Evolutionary conservation across 148 eudicot species (phyloP).

Genomic region (Fagopyrum esculentum): DNA sequence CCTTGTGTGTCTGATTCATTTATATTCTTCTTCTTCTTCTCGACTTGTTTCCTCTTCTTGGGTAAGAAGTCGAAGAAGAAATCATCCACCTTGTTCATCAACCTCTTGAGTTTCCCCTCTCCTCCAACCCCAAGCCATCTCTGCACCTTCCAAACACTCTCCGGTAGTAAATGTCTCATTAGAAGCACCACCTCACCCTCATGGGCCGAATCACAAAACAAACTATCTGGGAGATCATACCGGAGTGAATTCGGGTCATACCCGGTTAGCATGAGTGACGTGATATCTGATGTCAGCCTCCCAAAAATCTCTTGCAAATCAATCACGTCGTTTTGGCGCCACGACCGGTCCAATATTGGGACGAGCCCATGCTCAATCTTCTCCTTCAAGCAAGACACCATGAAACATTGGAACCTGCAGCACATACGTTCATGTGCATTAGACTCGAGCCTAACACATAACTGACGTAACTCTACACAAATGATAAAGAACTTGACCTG

Average conservation of each 20-base stretch:
- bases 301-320: slow-evolving; percentile 56
- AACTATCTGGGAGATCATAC: slow-evolving; percentile 27
- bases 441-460: too few relatives aligned
- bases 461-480: too few relatives aligned
- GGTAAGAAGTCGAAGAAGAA: slow-evolving; percentile 28
- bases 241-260: slow-evolving; percentile 38
- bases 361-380: slow-evolving; percentile 35
- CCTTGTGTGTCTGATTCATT: not conserved
- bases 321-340: slow-evolving; percentile 19
- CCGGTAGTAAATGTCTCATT: slow-evolving; percentile 36
- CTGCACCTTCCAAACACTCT: slow-evolving; percentile 41
- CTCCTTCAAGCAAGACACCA: not conserved
- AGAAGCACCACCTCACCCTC: slow-evolving; percentile 35
- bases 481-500: slow-evolving; percentile 11
- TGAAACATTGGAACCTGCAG: not conserved
- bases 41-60: slow-evolving; percentile 24
- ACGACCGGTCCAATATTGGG: slow-evolving; percentile 32
- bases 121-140: slow-evolving; percentile 46
- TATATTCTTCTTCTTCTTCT: not conserved
- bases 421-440: too few relatives aligned
- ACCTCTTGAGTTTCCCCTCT: slow-evolving; percentile 30
- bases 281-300: slow-evolving; percentile 48
- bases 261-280: slow-evolving; percentile 36
- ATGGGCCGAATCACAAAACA: slow-evolving; percentile 35
- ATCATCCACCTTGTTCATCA: slow-evolving; percentile 29